These are phyloP conservation scores for Effrenium voratum DNA, from an alignment of 73 alveolate genomes.

Conservation along the genomic window DNA sequence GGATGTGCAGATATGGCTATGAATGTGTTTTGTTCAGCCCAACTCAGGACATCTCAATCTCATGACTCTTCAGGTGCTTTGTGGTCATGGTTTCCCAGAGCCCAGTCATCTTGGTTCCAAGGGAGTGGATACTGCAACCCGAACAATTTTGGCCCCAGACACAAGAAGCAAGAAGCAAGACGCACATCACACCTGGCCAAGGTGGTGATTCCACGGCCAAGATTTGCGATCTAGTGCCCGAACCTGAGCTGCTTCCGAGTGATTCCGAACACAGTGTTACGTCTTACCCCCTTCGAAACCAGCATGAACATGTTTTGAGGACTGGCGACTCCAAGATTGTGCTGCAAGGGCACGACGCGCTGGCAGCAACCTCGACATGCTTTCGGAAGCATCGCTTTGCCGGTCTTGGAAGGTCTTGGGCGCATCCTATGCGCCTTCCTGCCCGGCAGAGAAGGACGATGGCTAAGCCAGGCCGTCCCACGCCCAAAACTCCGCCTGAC, in stretches of 20 bases:
- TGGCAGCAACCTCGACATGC: not conserved
- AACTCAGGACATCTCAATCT: not conserved
- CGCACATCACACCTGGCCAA: not conserved
- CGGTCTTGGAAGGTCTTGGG: slow-evolving; percentile 27
- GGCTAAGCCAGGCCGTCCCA: slow-evolving; percentile 59
- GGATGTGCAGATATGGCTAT: too few relatives aligned
- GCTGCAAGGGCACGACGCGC: slow-evolving; percentile 72
- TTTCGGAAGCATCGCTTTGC: not conserved
- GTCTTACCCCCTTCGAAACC: not conserved
- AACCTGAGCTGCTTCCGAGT: not conserved
- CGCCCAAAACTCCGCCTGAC: not conserved
- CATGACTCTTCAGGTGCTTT: not conserved
- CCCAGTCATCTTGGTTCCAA: not conserved
- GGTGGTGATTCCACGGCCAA: slow-evolving; percentile 93
- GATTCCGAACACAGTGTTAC: not conserved
- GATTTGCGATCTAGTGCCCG: slow-evolving; percentile 59
- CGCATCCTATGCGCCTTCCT: slow-evolving; percentile 87
- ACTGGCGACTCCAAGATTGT: slow-evolving; percentile 82
- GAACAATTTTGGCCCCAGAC: not conserved
- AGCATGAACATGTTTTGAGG: not conserved
- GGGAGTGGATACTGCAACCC: not conserved
- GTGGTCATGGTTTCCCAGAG: not conserved
- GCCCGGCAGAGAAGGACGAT: slow-evolving; percentile 68
- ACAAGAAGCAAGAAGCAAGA: not conserved
- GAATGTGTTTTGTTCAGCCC: too few relatives aligned